These are phyloP conservation scores for Daldinia vernicosa DNA, from an alignment of 495 filamentous ascomycete genomes.

Conservation along the genomic window DNA sequence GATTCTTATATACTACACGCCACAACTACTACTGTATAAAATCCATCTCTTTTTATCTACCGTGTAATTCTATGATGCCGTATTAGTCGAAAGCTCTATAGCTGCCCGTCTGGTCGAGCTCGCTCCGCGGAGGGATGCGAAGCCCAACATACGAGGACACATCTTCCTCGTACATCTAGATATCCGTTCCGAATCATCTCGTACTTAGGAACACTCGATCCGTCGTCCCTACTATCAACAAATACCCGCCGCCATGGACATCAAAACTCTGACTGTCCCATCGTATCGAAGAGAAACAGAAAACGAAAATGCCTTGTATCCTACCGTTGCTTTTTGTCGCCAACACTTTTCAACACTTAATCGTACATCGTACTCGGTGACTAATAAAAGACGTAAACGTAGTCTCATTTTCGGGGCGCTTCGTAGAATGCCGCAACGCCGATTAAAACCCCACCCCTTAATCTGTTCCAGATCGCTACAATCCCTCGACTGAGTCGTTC, in stretches of 20 bases:
- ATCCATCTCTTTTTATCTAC: slow-evolving; percentile 34
- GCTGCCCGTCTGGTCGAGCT: slow-evolving; percentile 4
- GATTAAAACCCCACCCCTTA: neutral
- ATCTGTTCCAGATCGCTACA: slow-evolving; percentile 18
- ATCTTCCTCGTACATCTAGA: slow-evolving; percentile 17
- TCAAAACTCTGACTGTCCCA: slow-evolving; percentile 2
- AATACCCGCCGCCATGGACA: slow-evolving; percentile 13
- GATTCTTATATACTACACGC: slow-evolving; percentile 23
- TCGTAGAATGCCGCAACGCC: slow-evolving; percentile 35
- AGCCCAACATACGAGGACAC: neutral
- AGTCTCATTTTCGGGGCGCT: slow-evolving; percentile 27
- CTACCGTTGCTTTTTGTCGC: slow-evolving; percentile 26
- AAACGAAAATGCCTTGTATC: slow-evolving; percentile 27
- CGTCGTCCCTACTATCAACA: slow-evolving; percentile 7
- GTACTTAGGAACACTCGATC: slow-evolving; percentile 1
- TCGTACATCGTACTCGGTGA: slow-evolving; percentile 35
- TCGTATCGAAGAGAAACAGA: slow-evolving; percentile 18
- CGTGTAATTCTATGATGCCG: slow-evolving; percentile 33
- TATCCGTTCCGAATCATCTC: slow-evolving; percentile 21
- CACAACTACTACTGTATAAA: slow-evolving; percentile 2
- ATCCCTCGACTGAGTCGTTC: slow-evolving; percentile 1
- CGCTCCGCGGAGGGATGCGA: neutral
- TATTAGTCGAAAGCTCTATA: slow-evolving; percentile 22
- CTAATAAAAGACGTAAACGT: slow-evolving; percentile 33
- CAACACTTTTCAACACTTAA: slow-evolving; percentile 42